Evolutionary conservation across 495 filamentous ascomycete species (phyloP).

Genomic region (Annulohypoxylon bovei): DNA sequence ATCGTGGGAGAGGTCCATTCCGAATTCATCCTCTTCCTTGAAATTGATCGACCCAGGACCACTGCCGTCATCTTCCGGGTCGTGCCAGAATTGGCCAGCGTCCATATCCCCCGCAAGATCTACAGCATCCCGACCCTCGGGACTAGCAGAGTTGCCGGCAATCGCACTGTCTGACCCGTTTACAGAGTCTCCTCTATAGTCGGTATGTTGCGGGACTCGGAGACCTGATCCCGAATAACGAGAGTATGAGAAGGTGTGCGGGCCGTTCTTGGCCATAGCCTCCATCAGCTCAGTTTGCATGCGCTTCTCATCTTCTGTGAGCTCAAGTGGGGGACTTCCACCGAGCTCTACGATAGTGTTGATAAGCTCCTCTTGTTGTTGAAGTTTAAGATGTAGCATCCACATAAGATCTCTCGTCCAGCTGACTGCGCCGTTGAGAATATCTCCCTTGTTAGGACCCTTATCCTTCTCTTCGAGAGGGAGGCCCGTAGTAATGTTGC

Average conservation of each 20-base stretch:
- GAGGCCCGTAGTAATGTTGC: slow-evolving; percentile 89
- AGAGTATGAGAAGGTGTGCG: slow-evolving; percentile 79
- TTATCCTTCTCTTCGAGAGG: slow-evolving; percentile 98
- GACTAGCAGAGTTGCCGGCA: slow-evolving; percentile 66
- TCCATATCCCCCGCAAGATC: slow-evolving; percentile 64
- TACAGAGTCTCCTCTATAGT: slow-evolving; percentile 82
- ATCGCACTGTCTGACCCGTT: slow-evolving; percentile 56
- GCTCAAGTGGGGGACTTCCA: slow-evolving; percentile 79
- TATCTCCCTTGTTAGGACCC: slow-evolving; percentile 98
- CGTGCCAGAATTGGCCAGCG: slow-evolving; percentile 75
- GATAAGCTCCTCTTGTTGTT: slow-evolving; percentile 85
- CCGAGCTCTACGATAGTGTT: slow-evolving; percentile 76
- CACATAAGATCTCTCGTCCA: slow-evolving; percentile 99
- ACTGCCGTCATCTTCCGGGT: slow-evolving; percentile 70
- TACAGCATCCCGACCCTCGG: slow-evolving; percentile 70
- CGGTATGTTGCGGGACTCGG: slow-evolving; percentile 91
- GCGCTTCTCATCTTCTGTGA: slow-evolving; percentile 90
- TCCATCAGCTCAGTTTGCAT: slow-evolving; percentile 93
- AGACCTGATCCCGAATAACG: slow-evolving; percentile 85
- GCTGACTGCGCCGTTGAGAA: slow-evolving; percentile 94
- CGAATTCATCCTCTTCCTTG: slow-evolving; percentile 92
- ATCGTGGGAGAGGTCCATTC: slow-evolving; percentile 69
- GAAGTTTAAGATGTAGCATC: slow-evolving; percentile 84
- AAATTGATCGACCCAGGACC: slow-evolving; percentile 68
- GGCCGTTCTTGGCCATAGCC: slow-evolving; percentile 80